Conservation (phyloP, 176 grass and related monocot genomes). For the Pharus latifolius region DNA sequence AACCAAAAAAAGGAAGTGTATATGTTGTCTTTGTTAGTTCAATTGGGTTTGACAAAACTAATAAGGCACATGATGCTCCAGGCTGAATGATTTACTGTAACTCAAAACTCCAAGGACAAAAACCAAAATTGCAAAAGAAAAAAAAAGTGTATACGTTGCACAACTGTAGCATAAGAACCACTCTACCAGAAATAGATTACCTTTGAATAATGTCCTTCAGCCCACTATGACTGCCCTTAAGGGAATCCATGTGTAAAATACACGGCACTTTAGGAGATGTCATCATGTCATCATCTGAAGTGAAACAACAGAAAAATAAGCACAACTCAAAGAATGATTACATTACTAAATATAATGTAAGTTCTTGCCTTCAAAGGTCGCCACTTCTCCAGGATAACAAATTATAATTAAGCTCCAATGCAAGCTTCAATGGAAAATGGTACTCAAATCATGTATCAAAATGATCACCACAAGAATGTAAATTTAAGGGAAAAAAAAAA, state of each 20-base stretch:
- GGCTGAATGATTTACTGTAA: background rate
- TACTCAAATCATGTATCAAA: constrained; percentile 4
- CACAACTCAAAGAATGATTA: background rate
- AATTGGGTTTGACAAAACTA: too few relatives aligned
- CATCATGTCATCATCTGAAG: constrained; percentile 45
- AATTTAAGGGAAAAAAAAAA: background rate
- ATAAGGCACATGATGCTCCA: too few relatives aligned
- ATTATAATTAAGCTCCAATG: constrained; percentile 98
- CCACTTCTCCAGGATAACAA: constrained; percentile 86
- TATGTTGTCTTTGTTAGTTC: too few relatives aligned
- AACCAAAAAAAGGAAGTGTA: too few relatives aligned
- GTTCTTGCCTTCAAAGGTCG: constrained; percentile 37
- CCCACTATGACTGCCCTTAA: constrained; percentile 92
- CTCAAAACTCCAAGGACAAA: background rate
- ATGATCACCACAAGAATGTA: background rate
- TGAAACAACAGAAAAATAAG: constrained; percentile 18
- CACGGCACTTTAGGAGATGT: constrained; percentile 58
- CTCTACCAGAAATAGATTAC: constrained; percentile 24
- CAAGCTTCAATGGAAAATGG: constrained; percentile 43
- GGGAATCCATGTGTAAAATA: constrained; percentile 97
- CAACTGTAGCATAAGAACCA: background rate
- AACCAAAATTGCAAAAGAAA: too few relatives aligned
- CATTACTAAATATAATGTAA: constrained; percentile 11
- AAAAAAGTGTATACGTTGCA: background rate
- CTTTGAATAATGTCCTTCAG: constrained; percentile 97